These are phyloP conservation scores for Lasiodiplodia hormozganensis DNA, from an alignment of 2,329 filamentous ascomycete genomes.

Conservation along the genomic window DNA sequence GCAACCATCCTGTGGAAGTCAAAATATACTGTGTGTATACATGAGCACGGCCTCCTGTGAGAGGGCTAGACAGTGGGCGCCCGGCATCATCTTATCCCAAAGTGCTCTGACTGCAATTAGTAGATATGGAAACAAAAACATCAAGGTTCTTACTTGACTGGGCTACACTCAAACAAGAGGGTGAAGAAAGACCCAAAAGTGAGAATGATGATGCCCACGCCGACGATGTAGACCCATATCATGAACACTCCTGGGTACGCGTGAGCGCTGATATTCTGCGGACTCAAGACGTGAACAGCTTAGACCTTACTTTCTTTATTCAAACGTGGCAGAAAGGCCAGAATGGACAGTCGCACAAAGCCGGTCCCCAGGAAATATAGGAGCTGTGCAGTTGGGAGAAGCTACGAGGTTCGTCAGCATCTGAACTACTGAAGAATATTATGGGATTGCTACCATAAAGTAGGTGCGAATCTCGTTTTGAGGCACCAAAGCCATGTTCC, in stretches of 20 bases:
- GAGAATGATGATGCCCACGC: constrained; percentile 7
- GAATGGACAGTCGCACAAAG: constrained; percentile 44
- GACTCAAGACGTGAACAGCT: neutral
- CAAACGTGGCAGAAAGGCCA: constrained; percentile 46
- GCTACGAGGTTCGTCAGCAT: constrained; percentile 30
- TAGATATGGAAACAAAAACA: neutral
- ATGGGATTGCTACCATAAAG: constrained; percentile 31
- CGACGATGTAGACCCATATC: constrained; percentile 10
- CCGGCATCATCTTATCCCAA: constrained; percentile 31
- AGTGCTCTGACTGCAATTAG: constrained; percentile 6
- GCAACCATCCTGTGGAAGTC: constrained; percentile 30
- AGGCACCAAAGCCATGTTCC: constrained; percentile 33
- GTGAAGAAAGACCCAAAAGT: constrained; percentile 23
- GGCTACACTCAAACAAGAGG: constrained; percentile 29
- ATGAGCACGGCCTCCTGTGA: constrained; percentile 41
- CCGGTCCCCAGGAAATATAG: constrained; percentile 42
- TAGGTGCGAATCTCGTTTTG: constrained; percentile 31
- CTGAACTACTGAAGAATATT: neutral
- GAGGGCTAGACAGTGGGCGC: constrained; percentile 38
- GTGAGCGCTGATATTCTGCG: neutral
- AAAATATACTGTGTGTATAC: constrained; percentile 37
- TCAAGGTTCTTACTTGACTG: constrained; percentile 14
- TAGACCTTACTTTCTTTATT: constrained; percentile 42
- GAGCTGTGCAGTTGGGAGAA: constrained; percentile 33
- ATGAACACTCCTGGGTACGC: constrained; percentile 7